Evolutionary conservation across 345 rosid genomes (phyloP), one percentile per base, ranked within the genome.

Genomic region (Gossypium turneri): DNA sequence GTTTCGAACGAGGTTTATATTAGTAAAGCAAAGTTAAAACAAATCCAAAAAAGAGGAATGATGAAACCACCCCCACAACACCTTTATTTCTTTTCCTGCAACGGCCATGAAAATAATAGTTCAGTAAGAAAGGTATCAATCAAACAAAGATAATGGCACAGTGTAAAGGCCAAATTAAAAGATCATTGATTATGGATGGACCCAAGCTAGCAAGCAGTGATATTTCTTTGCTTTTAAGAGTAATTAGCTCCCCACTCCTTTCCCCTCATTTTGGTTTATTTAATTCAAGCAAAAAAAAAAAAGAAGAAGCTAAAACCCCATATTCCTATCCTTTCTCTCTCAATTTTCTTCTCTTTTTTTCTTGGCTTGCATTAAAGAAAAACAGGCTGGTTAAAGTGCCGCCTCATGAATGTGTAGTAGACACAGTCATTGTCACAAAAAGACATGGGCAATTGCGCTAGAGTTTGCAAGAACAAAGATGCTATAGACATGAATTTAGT

Each of bases 191-290:
- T 12, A 60, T 29, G 87, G 82, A 62, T 29, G 87, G 82, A 62
- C 83, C 86, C 86, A 80, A 65, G 58, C 16, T 85, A 78, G 80
- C 67, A 73, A 75, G 77, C 24, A 73, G 77, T 8, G 12, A 22
- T 78, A 86, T 84, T 81, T 77, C 86, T 89, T 87, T 67, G 81
- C 90, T 84, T 89, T 89, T 85, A 86, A 81, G 88, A 84, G 84
- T 84, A 86, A 82, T 79, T 86, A 79, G 64, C 81, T 78, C 60
- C 55, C 9, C 24, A 41, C 22, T n/a, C 25, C 13, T 27, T 77
- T 61, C 48, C 61, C 70, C 73, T 51, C 66, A 75, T 45, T 76
- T 67, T 45, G 70, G 83, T 77, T 81, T 75, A 43, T 70, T 70
- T 47, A 76, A 72, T 68, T 16, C 67, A 78, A 74, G 78, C 89